Evolutionary conservation across 345 rosid species (phyloP).

Genomic region (Viola odorata): DNA sequence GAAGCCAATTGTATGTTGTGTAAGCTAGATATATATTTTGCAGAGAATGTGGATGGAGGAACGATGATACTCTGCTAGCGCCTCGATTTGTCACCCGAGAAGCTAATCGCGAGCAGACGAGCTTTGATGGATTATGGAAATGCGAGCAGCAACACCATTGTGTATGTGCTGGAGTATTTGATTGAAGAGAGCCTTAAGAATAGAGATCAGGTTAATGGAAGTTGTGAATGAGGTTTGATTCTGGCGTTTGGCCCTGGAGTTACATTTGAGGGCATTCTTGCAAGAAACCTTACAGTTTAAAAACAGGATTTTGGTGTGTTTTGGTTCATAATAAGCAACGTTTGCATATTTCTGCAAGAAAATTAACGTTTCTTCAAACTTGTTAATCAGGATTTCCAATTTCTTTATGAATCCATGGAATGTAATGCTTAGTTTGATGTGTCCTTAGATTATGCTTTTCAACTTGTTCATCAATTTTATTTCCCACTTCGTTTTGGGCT

Average conservation of each 20-base stretch:
- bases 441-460: no score
- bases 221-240: slow-evolving; percentile 66
- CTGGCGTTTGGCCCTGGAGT: slow-evolving; percentile 97
- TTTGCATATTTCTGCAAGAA: no score
- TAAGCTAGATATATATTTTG: no score
- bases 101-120: slow-evolving; percentile 70
- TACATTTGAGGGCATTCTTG: slow-evolving; percentile 95
- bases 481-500: no score
- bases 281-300: slow-evolving; percentile 55
- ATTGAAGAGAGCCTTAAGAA: slow-evolving; percentile 59
- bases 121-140: slow-evolving; percentile 93
- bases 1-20: no score
- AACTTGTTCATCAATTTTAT: no score
- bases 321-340: not conserved
- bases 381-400: no score
- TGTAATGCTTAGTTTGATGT: no score
- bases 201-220: slow-evolving; percentile 19
- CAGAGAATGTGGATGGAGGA: no score
- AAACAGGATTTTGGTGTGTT: not conserved
- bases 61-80: no score
- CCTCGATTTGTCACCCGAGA: slow-evolving; percentile 63
- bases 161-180: slow-evolving; percentile 88
- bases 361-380: no score
- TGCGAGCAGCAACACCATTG: slow-evolving; percentile 90
- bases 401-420: no score